Evolutionary conservation across 208 protist species (phyloP).

Genomic region (Trypanosoma boissoni): DNA sequence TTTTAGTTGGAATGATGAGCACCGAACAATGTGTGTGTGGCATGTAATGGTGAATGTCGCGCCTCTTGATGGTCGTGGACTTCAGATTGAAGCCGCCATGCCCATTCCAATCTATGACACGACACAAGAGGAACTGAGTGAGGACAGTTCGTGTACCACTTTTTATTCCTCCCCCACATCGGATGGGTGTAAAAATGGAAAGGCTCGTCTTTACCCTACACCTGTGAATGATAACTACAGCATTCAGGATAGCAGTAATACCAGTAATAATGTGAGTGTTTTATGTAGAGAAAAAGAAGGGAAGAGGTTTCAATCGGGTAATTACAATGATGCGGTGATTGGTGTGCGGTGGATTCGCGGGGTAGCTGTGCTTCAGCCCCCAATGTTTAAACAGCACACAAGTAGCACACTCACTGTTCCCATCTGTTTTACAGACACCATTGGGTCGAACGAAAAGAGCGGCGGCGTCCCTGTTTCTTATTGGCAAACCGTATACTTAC

Average conservation of each 20-base stretch:
- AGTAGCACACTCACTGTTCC: conserved; percentile 26
- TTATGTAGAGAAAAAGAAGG: too few relatives aligned
- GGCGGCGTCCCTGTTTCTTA: neutral
- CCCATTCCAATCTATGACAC: conserved; percentile 20
- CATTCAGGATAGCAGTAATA: neutral
- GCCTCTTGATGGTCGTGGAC: conserved; percentile 5
- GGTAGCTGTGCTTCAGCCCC: conserved; percentile 21
- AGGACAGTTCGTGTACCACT: too few relatives aligned
- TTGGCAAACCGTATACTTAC: conserved; percentile 46
- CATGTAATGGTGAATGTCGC: conserved; percentile 22
- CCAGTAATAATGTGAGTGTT: conserved; percentile 7
- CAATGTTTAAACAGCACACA: conserved; percentile 27
- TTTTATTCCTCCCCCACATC: too few relatives aligned
- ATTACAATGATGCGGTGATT: conserved; percentile 25
- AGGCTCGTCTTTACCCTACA: too few relatives aligned
- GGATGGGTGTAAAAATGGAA: neutral
- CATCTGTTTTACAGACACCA: conserved; percentile 15
- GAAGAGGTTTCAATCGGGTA: too few relatives aligned
- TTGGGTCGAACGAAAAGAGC: neutral
- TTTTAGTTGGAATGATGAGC: conserved; percentile 3
- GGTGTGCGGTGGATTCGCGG: conserved; percentile 29
- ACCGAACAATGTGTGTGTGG: conserved; percentile 26
- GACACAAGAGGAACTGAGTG: too few relatives aligned
- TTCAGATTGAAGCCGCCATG: conserved; percentile 20
- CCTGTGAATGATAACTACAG: neutral